phyloP scores from a whole-genome alignment of 352 stramenopile genomes.

The Saprolegnia diclina region DNA sequence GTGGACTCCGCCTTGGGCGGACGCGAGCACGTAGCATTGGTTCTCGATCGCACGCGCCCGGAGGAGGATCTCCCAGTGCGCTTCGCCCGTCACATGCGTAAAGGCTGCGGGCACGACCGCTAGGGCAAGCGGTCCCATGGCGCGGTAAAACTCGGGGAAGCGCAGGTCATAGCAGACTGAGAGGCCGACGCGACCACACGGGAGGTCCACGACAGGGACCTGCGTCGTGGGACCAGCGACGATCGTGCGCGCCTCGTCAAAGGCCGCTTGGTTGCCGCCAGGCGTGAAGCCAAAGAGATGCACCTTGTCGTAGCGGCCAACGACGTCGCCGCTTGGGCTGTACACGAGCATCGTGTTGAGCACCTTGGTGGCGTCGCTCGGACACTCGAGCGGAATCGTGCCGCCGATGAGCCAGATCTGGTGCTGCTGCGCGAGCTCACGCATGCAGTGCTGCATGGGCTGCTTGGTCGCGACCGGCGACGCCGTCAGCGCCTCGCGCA shows the following conservation, averaged over 20 bases:
- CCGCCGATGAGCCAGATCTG: slow-evolving; percentile 18
- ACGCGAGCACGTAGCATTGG: slow-evolving; percentile 81
- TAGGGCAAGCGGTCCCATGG: slow-evolving; percentile 42
- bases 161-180: slow-evolving; percentile 84
- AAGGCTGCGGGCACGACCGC: slow-evolving; percentile 78
- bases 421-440: slow-evolving; percentile 1
- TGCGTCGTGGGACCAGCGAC: slow-evolving; percentile 1
- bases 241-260: slow-evolving; percentile 15
- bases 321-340: slow-evolving; percentile 16
- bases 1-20: slow-evolving; percentile 64
- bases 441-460: slow-evolving; percentile 26
- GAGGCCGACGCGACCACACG: slow-evolving; percentile 63
- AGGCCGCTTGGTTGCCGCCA: neutral
- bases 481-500: neutral
- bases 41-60: slow-evolving; percentile 77
- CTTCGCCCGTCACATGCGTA: slow-evolving; percentile 72
- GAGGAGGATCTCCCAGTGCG: slow-evolving; percentile 84
- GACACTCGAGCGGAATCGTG: slow-evolving; percentile 12
- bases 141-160: slow-evolving; percentile 77
- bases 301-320: slow-evolving; percentile 23
- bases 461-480: neutral
- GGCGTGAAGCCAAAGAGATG: slow-evolving; percentile 27
- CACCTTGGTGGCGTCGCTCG: slow-evolving; percentile 21
- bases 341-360: slow-evolving; percentile 25
- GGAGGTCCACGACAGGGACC: slow-evolving; percentile 45